A percentile compares a stretch with the other conserved stretches of the same genome.
Evolutionary conservation across 164 flowering plant species (phyloP).

Genomic region (grape (Vitis vinifera)): ASM3070453v1 NC_081809.1:16943501-16944000

Average conservation of each 20-base stretch:
- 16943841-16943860: slow-evolving; percentile 19
- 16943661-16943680: slow-evolving; percentile 21
- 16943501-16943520: slow-evolving; percentile 72
- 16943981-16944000: slow-evolving; percentile 25
- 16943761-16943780: slow-evolving; percentile 13
- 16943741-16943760: slow-evolving; percentile 19
- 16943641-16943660: slow-evolving; percentile 18
- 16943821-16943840: slow-evolving; percentile 21
- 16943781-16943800: slow-evolving; percentile 21
- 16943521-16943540: slow-evolving; percentile 61
- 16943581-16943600: slow-evolving; percentile 1
- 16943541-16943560: slow-evolving; percentile 81
- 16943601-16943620: background rate
- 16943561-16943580: slow-evolving; percentile 53
- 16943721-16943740: slow-evolving; percentile 22
- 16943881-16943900: slow-evolving; percentile 10
- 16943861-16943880: slow-evolving; percentile 6
- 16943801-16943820: slow-evolving; percentile 17
- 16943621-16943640: slow-evolving; percentile 1
- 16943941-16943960: slow-evolving; percentile 11
- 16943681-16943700: slow-evolving; percentile 22
- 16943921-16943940: slow-evolving; percentile 10
- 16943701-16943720: slow-evolving; percentile 24
- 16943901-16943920: slow-evolving; percentile 20
- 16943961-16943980: slow-evolving; percentile 19